Evolutionary conservation across 805 yeast genomes (phyloP).

Genomic region (Ogataea populi-albae): DNA sequence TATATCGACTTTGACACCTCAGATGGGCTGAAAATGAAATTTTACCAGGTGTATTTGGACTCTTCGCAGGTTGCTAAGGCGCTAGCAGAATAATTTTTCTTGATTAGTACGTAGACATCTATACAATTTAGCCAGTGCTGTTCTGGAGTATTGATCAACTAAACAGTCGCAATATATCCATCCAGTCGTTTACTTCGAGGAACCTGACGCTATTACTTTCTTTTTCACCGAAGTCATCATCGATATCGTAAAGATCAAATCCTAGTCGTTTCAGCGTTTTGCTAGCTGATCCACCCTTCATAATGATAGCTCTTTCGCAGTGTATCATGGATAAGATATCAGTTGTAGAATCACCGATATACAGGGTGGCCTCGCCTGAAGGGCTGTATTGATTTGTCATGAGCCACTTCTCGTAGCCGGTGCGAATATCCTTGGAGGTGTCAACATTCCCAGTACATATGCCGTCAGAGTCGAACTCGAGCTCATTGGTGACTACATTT

Average conservation of each 20-base stretch:
- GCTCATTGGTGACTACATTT: conserved; percentile 48
- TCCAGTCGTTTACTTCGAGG: conserved; percentile 21
- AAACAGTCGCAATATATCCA: conserved; percentile 15
- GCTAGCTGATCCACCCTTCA: conserved; percentile 39
- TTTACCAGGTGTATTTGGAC: conserved; percentile 17
- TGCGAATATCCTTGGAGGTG: conserved; percentile 36
- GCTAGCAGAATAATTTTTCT: conserved; percentile 2
- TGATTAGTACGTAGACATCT: too few relatives aligned
- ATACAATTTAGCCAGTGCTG: too few relatives aligned
- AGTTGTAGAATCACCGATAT: conserved; percentile 63
- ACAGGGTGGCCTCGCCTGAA: conserved; percentile 30
- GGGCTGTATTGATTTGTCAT: conserved; percentile 18
- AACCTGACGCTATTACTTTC: conserved; percentile 14
- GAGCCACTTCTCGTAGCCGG: conserved; percentile 51
- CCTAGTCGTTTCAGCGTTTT: conserved; percentile 25
- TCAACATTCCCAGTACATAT: conserved; percentile 25
- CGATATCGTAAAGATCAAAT: conserved; percentile 20
- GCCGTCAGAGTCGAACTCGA: conserved; percentile 34
- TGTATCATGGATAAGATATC: conserved; percentile 51
- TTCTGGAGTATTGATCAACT: too few relatives aligned
- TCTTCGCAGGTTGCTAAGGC: conserved; percentile 12
- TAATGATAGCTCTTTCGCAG: conserved; percentile 46
- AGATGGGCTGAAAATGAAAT: conserved; percentile 11
- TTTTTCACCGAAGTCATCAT: conserved; percentile 10
- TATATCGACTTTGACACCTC: conserved; percentile 6